Percentiles rank a stretch among this genome's conserved stretches.
Evolutionary conservation across 352 stramenopile species (phyloP).

Genomic region (Globisporangium irregulare): DNA sequence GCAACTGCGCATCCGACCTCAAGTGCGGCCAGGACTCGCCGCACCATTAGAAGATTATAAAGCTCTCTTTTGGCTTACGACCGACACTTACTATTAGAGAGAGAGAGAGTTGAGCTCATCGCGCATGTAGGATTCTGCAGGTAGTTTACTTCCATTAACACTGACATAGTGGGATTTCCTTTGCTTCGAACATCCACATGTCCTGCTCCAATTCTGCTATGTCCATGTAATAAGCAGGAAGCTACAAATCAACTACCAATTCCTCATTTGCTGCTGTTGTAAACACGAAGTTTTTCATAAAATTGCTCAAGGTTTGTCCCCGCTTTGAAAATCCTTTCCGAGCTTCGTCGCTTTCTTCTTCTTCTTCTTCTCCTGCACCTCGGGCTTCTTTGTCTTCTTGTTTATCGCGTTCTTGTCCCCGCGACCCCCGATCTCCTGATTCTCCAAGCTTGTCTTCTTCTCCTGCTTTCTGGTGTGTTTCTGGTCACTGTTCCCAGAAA

Average conservation of each 20-base stretch:
- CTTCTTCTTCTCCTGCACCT: background rate
- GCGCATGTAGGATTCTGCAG: background rate
- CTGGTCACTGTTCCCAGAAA: no score
- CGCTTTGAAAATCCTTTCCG: background rate
- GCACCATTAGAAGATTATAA: conserved; percentile 23
- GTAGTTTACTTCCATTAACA: background rate
- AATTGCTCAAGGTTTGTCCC: background rate
- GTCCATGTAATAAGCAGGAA: no score
- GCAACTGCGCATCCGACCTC: conserved; percentile 59
- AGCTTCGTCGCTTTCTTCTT: background rate
- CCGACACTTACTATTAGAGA: background rate
- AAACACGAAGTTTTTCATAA: no score
- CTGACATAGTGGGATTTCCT: no score
- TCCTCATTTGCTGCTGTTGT: no score
- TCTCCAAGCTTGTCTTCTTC: background rate
- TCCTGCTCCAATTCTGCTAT: no score
- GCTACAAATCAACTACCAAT: no score
- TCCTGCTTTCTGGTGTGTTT: background rate
- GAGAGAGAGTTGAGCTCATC: background rate
- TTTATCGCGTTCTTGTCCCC: background rate
- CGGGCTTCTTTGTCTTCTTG: background rate
- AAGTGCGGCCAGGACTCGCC: conserved; percentile 81
- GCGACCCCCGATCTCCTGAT: background rate
- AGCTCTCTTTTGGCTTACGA: background rate
- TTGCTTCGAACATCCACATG: no score